Evolutionary conservation across 768 basidiomycete species (phyloP).

Genomic region (Naganishia friedmannii): DNA sequence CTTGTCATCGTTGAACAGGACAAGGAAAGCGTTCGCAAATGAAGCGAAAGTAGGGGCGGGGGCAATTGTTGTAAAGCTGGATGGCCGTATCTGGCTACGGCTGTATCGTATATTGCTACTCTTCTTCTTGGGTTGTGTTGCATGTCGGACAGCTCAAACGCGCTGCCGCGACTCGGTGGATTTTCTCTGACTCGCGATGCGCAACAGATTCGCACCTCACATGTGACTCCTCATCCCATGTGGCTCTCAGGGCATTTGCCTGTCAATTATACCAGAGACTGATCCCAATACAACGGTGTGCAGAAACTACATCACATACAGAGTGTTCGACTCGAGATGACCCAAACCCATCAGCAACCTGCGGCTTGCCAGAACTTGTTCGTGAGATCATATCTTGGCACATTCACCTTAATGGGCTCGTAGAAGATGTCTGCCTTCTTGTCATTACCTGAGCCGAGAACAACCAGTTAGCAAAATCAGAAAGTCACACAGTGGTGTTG

Average conservation of each 20-base stretch:
- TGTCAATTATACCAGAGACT: background rate
- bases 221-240: too few species aligned
- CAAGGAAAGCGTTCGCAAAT: slow-evolving; percentile 25
- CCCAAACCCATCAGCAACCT: background rate
- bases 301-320: background rate
- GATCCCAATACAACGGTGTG: slow-evolving; percentile 4
- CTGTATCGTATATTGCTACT: background rate
- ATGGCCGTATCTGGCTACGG: background rate
- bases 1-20: background rate
- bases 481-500: too few species aligned
- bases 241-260: too few species aligned
- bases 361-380: slow-evolving; percentile 25
- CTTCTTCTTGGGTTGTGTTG: background rate
- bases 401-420: slow-evolving; percentile 17
- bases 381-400: slow-evolving; percentile 22
- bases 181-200: too few species aligned
- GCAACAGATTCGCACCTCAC: too few species aligned
- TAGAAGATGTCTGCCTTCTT: slow-evolving; percentile 21
- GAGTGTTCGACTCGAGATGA: background rate
- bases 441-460: slow-evolving; percentile 4
- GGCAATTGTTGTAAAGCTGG: background rate
- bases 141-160: background rate
- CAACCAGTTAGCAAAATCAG: background rate
- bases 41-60: slow-evolving; percentile 15
- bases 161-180: too few species aligned